Evolutionary conservation across 2,329 filamentous ascomycete genomes (phyloP).

Genomic region (Cercospora sp.): DNA sequence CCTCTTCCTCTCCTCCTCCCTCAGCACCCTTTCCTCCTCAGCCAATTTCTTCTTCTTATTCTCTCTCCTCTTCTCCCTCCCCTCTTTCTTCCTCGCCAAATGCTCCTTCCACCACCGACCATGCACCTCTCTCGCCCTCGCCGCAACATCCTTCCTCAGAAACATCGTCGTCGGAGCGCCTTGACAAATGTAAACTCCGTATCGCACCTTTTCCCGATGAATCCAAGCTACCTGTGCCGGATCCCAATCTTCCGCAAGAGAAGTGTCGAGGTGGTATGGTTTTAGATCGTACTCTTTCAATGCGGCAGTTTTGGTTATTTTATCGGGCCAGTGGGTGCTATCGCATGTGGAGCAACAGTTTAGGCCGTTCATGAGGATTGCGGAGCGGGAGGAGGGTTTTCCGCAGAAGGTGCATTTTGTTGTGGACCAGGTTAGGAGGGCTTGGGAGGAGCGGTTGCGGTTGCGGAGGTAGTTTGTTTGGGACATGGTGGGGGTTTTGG

Average conservation of each 20-base stretch:
- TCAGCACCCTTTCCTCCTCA: not conserved
- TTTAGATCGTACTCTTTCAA: constrained; percentile 29
- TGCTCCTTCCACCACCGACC: constrained; percentile 24
- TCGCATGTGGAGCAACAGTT: constrained; percentile 37
- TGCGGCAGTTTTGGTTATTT: constrained; percentile 37
- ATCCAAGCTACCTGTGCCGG: not conserved
- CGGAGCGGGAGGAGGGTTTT: constrained; percentile 28
- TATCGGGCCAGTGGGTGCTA: constrained; percentile 35
- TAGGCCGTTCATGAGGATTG: constrained; percentile 37
- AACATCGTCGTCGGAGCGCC: constrained; percentile 35
- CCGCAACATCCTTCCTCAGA: constrained; percentile 29
- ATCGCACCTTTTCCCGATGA: not conserved
- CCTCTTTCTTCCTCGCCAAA: constrained; percentile 19
- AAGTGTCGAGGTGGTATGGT: constrained; percentile 31
- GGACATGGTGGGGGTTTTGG: not conserved
- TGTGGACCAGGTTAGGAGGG: constrained; percentile 30
- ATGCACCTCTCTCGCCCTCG: constrained; percentile 27
- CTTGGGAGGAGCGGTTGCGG: constrained; percentile 6
- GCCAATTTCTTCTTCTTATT: not conserved
- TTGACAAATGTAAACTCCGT: constrained; percentile 30
- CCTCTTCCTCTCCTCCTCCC: not conserved
- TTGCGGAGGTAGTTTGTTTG: constrained; percentile 21
- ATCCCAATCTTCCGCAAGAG: constrained; percentile 1
- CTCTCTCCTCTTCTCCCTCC: constrained; percentile 19
- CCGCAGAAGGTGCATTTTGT: constrained; percentile 39